phyloP scores from a whole-genome alignment of 371 early-diverging fungal genomes.

The Mortierella sp. region DNA sequence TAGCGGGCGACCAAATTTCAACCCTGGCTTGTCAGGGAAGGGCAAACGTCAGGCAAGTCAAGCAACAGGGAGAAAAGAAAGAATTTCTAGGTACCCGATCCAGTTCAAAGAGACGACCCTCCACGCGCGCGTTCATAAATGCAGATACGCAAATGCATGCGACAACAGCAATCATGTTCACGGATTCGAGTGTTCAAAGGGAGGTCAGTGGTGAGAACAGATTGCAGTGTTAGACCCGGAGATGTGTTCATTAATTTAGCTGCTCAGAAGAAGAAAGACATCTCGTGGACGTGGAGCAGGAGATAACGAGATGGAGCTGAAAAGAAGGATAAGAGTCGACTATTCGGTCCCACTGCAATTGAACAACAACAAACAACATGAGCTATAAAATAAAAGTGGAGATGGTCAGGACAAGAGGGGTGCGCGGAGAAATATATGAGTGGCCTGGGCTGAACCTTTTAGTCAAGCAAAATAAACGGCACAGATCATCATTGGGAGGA shows the following conservation, averaged over 20 bases:
- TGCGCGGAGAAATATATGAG: background rate
- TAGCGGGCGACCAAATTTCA: background rate
- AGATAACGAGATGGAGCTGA: background rate
- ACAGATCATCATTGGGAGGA: background rate
- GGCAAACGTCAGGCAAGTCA: background rate
- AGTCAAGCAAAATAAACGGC: background rate
- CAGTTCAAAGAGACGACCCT: background rate
- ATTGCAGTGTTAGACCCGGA: background rate
- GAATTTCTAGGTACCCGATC: background rate
- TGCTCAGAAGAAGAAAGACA: background rate
- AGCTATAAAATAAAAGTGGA: background rate
- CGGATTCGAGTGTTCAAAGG: background rate
- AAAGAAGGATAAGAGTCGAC: background rate
- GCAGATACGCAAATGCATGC: background rate
- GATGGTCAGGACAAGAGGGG: background rate
- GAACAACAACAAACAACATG: background rate
- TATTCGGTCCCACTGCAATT: too few relatives aligned
- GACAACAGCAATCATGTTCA: background rate
- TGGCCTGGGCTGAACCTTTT: slow-evolving; percentile 2
- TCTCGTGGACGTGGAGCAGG: background rate
- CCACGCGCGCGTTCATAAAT: background rate
- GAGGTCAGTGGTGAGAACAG: background rate
- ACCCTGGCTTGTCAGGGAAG: background rate
- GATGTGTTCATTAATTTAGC: background rate
- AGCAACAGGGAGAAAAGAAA: background rate